Evolutionary conservation across 139 green algal genomes (phyloP).

Genomic region (Medakamo hakoo): DNA sequence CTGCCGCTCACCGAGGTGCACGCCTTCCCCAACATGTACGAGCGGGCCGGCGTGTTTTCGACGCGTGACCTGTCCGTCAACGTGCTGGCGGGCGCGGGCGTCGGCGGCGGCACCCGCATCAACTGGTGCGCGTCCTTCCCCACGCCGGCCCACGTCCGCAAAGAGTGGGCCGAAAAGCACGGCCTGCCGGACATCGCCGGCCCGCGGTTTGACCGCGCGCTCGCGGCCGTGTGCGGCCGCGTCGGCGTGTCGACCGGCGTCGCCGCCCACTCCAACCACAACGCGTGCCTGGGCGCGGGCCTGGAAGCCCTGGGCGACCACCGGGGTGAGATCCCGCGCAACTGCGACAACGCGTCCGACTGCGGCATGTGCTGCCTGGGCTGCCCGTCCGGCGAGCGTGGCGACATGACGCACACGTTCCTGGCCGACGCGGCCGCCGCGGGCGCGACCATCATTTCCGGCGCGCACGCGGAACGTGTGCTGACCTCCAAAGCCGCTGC

Average conservation of each 20-base stretch:
- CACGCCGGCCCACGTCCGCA: slow-evolving; percentile 23
- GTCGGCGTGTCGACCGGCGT: slow-evolving; percentile 17
- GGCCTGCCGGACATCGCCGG: slow-evolving; percentile 15
- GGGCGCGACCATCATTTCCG: slow-evolving; percentile 34
- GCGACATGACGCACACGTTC: slow-evolving; percentile 31
- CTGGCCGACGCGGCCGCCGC: slow-evolving; percentile 32
- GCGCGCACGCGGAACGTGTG: slow-evolving; percentile 17
- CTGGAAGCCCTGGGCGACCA: slow-evolving; percentile 19
- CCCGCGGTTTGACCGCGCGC: slow-evolving; percentile 9
- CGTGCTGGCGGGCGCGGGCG: slow-evolving; percentile 41
- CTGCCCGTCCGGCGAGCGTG: slow-evolving; percentile 20
- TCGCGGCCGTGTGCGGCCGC: slow-evolving; percentile 21
- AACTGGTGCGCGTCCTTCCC: slow-evolving; percentile 43
- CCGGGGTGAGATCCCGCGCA: slow-evolving; percentile 26
- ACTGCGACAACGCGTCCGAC: slow-evolving; percentile 16
- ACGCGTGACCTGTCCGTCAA: slow-evolving; percentile 22
- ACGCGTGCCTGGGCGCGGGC: slow-evolving; percentile 17
- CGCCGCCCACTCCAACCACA: slow-evolving; percentile 15
- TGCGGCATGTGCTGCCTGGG: slow-evolving; percentile 13
- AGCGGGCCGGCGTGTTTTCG: slow-evolving; percentile 22
- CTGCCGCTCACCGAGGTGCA: slow-evolving; percentile 20
- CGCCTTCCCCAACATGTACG: slow-evolving; percentile 29
- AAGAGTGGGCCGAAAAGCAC: slow-evolving; percentile 20
- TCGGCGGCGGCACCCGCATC: slow-evolving; percentile 52
- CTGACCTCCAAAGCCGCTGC: slow-evolving; percentile 1